Conservation (phyloP, 495 filamentous ascomycete genomes). For the Lasiosphaeria hispida region DNA sequence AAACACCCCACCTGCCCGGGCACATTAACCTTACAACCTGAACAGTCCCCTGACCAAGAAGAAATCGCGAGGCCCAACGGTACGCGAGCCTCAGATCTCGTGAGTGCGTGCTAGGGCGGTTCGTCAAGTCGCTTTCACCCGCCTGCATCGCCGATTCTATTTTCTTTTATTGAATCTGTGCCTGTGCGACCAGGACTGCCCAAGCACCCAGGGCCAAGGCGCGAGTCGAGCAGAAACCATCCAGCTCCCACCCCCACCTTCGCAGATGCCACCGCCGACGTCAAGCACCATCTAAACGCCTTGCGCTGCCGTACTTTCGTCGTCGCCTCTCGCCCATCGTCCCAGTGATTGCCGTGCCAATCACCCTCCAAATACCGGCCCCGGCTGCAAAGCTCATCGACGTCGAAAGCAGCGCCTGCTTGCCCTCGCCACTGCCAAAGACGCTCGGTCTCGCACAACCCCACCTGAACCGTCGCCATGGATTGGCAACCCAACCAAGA, state of each 20-base stretch:
- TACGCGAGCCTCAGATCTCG: too few species aligned
- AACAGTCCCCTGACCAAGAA: background rate
- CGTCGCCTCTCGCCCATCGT: background rate
- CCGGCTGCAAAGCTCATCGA: background rate
- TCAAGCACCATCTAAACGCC: conserved; percentile 9
- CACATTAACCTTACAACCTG: conserved; percentile 7
- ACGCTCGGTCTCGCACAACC: conserved; percentile 9
- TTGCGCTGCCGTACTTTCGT: conserved; percentile 7
- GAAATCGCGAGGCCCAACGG: background rate
- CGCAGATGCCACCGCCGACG: conserved; percentile 11
- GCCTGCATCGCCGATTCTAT: background rate
- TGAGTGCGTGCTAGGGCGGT: too few species aligned
- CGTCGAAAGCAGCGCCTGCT: background rate
- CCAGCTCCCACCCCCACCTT: conserved; percentile 14
- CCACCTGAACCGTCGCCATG: conserved; percentile 50
- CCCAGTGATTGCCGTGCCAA: background rate
- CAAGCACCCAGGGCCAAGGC: background rate
- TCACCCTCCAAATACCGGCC: background rate
- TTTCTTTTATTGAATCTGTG: background rate
- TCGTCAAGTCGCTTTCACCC: too few species aligned
- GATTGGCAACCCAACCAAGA: conserved; percentile 89
- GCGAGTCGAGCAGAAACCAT: conserved; percentile 1
- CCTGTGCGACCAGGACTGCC: conserved; percentile 12
- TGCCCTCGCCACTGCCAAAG: conserved; percentile 8
- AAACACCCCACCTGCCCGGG: conserved; percentile 27